Conservation (phyloP, 1,284 basidiomycete genomes). For the Erythrobasidium hasegawianum region DNA sequence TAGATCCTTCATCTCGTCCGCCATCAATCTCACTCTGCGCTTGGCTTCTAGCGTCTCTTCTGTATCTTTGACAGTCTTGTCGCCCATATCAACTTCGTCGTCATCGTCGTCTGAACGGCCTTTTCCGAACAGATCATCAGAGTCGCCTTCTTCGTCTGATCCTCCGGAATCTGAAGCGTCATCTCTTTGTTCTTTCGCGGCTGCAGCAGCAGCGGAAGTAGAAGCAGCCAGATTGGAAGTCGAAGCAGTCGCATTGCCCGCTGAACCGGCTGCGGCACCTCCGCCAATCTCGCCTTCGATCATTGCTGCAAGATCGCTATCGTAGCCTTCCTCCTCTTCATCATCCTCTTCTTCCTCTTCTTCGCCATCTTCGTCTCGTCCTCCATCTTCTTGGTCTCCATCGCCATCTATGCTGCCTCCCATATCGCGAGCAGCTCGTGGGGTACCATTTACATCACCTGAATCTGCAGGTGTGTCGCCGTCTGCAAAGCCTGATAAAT, state of each 20-base stretch:
- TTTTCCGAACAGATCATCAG: constrained; percentile 44
- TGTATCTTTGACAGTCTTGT: constrained; percentile 34
- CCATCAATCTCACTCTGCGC: constrained; percentile 52
- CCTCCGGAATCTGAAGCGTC: constrained; percentile 34
- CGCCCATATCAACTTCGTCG: constrained; percentile 47
- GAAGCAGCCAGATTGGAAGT: background rate
- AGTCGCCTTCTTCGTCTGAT: constrained; percentile 40
- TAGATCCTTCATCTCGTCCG: constrained; percentile 80
- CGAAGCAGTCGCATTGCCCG: constrained; percentile 5
- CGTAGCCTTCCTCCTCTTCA: constrained; percentile 60
- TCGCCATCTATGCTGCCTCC: constrained; percentile 59
- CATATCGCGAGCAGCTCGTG: background rate
- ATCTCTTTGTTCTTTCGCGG: background rate
- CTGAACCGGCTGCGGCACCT: constrained; percentile 27
- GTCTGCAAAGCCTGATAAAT: background rate
- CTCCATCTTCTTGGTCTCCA: constrained; percentile 55
- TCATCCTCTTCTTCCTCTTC: constrained; percentile 69
- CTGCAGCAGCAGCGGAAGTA: background rate
- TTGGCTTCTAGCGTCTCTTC: constrained; percentile 50
- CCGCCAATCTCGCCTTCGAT: constrained; percentile 43
- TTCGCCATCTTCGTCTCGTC: constrained; percentile 55
- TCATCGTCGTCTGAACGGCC: constrained; percentile 44
- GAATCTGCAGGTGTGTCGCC: constrained; percentile 1
- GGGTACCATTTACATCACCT: background rate
- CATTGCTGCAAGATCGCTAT: constrained; percentile 45